Conservation (phyloP, 2,329 filamentous ascomycete species). For the Colletotrichum costaricense region DNA sequence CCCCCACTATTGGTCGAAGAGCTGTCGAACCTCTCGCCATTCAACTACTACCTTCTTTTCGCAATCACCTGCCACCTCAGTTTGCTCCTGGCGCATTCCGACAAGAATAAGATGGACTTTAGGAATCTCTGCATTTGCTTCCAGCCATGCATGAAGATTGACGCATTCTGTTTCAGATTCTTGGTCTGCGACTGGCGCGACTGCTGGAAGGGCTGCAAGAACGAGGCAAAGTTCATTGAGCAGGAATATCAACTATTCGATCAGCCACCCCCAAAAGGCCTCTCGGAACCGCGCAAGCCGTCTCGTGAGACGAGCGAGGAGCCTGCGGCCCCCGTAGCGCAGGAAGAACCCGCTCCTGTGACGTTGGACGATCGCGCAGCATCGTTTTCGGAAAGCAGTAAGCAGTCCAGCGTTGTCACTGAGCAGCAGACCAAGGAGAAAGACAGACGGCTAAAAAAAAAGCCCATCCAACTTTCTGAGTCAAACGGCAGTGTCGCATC, state of each 20-base stretch:
- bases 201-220: constrained; percentile 97
- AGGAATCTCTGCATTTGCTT: constrained; percentile 97
- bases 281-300: constrained; percentile 48
- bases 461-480: constrained; percentile 52
- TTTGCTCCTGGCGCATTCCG: constrained; percentile 87
- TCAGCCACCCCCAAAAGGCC: constrained; percentile 64
- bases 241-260: constrained; percentile 73
- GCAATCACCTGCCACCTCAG: constrained; percentile 97
- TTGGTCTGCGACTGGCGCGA: constrained; percentile 95
- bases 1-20: constrained; percentile 91
- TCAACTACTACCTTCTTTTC: constrained; percentile 97
- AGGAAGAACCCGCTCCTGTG: constrained; percentile 40
- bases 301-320: constrained; percentile 31
- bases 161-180: constrained; percentile 94
- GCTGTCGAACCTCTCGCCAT: constrained; percentile 92
- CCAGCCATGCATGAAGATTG: constrained; percentile 96
- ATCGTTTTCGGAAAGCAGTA: constrained; percentile 75
- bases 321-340: neutral
- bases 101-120: constrained; percentile 99
- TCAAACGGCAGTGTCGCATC: constrained; percentile 58
- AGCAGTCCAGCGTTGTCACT: constrained; percentile 52
- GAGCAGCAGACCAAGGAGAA: constrained; percentile 44
- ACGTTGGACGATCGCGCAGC: constrained; percentile 41
- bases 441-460: constrained; percentile 54
- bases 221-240: constrained; percentile 83